Percentiles rank a stretch among this genome's conserved stretches.
Conservation (phyloP, 2,329 filamentous ascomycete genomes). For the Aspergillus intermedius region DNA sequence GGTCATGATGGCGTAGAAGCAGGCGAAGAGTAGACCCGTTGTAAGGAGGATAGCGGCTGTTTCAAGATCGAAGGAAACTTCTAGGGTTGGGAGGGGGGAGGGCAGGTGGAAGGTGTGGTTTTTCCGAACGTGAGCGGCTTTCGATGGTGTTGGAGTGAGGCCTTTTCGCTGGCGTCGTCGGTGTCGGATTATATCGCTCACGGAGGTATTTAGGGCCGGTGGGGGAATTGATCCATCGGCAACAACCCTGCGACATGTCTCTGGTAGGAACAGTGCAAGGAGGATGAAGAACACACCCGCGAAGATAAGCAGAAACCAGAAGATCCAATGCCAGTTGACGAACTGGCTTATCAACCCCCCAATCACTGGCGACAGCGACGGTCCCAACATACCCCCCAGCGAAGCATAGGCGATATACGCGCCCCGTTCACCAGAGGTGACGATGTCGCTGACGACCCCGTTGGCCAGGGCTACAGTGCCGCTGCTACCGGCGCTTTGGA, state of each 20-base stretch:
- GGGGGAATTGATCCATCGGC: slow-evolving; percentile 29
- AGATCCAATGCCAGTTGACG: slow-evolving; percentile 57
- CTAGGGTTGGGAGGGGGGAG: slow-evolving; percentile 33
- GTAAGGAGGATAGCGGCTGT: slow-evolving; percentile 31
- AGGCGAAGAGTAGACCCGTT: slow-evolving; percentile 41
- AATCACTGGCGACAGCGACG: slow-evolving; percentile 52
- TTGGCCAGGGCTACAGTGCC: slow-evolving; percentile 36
- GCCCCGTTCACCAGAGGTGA: slow-evolving; percentile 57
- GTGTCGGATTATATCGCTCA: slow-evolving; percentile 16
- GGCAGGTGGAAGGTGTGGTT: slow-evolving; percentile 23
- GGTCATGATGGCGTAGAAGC: slow-evolving; percentile 43
- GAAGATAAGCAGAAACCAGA: slow-evolving; percentile 61
- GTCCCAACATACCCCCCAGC: slow-evolving; percentile 46
- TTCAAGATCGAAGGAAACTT: slow-evolving; percentile 32
- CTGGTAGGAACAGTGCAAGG: slow-evolving; percentile 52
- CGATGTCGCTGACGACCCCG: slow-evolving; percentile 35
- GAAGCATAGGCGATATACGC: slow-evolving; percentile 42
- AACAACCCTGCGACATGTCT: slow-evolving; percentile 39
- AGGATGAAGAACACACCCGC: slow-evolving; percentile 46
- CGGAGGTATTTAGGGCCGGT: slow-evolving; percentile 16
- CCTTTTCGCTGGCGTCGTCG: slow-evolving; percentile 14
- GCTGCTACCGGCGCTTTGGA: slow-evolving; percentile 38
- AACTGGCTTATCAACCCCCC: slow-evolving; percentile 61
- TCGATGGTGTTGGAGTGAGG: slow-evolving; percentile 1
- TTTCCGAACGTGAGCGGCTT: slow-evolving; percentile 6